Evolutionary conservation across 192 early-diverging fungal species (phyloP).

Genomic region (Chytriomyces hyalinus): DNA sequence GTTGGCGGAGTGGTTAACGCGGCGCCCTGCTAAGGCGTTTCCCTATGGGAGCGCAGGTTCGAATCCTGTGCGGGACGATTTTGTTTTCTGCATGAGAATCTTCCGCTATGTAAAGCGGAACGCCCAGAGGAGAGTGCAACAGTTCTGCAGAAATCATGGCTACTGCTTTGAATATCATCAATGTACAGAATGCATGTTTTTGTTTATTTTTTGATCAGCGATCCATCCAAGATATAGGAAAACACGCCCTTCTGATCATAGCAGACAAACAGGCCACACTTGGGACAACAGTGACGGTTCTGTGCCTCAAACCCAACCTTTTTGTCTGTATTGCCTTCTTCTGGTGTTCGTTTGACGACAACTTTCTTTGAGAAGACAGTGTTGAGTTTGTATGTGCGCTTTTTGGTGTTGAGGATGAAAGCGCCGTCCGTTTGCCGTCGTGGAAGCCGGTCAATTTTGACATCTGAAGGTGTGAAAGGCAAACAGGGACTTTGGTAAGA

Average conservation of each 20-base stretch:
- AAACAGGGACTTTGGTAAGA: neutral
- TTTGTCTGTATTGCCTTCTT: constrained; percentile 5
- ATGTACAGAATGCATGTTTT: too few relatives aligned
- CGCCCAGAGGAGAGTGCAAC: too few relatives aligned
- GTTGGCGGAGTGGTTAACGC: constrained; percentile 67
- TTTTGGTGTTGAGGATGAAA: constrained; percentile 41
- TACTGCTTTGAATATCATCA: too few relatives aligned
- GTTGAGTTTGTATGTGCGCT: constrained; percentile 40
- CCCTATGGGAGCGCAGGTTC: constrained; percentile 72
- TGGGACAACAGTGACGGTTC: constrained; percentile 27
- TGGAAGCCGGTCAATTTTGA: constrained; percentile 21
- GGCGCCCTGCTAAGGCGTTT: constrained; percentile 71
- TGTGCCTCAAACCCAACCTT: constrained; percentile 26
- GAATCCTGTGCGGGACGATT: constrained; percentile 68
- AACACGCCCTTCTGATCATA: constrained; percentile 36
- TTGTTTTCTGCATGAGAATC: neutral
- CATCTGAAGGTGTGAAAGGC: constrained; percentile 6
- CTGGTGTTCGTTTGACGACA: constrained; percentile 15
- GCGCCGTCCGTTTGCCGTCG: constrained; percentile 37
- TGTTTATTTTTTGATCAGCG: constrained; percentile 20
- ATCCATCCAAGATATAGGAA: constrained; percentile 33
- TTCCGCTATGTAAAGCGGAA: neutral
- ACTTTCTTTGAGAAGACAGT: constrained; percentile 14
- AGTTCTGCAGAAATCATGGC: too few relatives aligned
- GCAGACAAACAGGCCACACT: constrained; percentile 28